Conservation (phyloP, 495 filamentous ascomycete genomes). For the Podospora pseudoanserina region DNA sequence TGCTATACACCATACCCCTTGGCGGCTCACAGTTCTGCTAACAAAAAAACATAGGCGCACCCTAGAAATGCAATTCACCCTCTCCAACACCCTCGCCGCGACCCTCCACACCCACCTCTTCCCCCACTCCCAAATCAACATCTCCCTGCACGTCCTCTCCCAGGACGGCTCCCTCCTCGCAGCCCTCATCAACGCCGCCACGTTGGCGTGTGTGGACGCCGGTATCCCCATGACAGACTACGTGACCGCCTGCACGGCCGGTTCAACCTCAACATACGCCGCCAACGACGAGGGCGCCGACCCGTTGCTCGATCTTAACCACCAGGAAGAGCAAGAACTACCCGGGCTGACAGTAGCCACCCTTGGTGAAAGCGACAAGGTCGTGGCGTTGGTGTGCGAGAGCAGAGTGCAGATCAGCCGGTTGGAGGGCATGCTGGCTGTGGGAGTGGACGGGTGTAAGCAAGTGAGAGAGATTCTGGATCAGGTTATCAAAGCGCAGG, state of each 20-base stretch:
- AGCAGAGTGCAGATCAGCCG: conserved; percentile 70
- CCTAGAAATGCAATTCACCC: conserved; percentile 71
- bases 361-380: conserved; percentile 65
- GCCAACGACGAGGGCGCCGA: conserved; percentile 68
- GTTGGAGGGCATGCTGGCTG: conserved; percentile 86
- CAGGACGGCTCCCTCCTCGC: conserved; percentile 90
- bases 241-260: conserved; percentile 81
- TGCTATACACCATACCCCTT: not conserved
- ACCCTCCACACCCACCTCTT: conserved; percentile 81
- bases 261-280: conserved; percentile 64
- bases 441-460: conserved; percentile 87
- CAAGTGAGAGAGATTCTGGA: conserved; percentile 78
- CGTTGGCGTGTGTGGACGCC: conserved; percentile 88
- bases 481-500: conserved; percentile 62
- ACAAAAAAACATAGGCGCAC: conserved; percentile 55
- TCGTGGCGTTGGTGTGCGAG: conserved; percentile 79
- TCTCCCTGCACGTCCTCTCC: conserved; percentile 82
- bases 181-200: conserved; percentile 84
- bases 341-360: conserved; percentile 85
- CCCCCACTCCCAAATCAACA: conserved; percentile 78
- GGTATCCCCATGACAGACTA: conserved; percentile 93
- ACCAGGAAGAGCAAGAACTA: conserved; percentile 82
- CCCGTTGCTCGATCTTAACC: conserved; percentile 83
- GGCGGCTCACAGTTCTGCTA: not conserved
- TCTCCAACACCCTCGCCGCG: conserved; percentile 67